Evolutionary conservation across 352 stramenopile genomes (phyloP).

Genomic region (Thalassiosira livingstoniorum): DNA sequence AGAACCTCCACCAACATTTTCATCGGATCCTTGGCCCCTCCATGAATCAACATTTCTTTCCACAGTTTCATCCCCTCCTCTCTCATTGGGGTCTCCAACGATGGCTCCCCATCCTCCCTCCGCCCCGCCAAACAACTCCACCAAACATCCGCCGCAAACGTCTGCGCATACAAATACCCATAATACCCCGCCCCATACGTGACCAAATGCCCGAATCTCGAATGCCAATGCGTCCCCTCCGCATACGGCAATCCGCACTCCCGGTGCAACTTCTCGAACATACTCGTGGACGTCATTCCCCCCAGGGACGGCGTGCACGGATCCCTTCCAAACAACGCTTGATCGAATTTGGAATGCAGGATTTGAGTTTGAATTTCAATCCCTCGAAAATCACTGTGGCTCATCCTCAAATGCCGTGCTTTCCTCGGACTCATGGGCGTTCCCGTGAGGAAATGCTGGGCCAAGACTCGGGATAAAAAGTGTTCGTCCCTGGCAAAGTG

Average conservation of each 20-base stretch:
- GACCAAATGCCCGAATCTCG: slow-evolving; percentile 82
- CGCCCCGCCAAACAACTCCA: slow-evolving; percentile 42
- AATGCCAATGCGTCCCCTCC: slow-evolving; percentile 80
- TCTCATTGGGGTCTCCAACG: slow-evolving; percentile 18
- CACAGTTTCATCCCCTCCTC: slow-evolving; percentile 68
- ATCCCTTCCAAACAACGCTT: slow-evolving; percentile 71
- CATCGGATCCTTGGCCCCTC: slow-evolving; percentile 75
- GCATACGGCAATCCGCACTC: slow-evolving; percentile 68
- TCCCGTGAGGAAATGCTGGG: slow-evolving; percentile 56
- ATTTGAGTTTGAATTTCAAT: slow-evolving; percentile 83
- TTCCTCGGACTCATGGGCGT: slow-evolving; percentile 56
- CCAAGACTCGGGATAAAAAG: slow-evolving; percentile 69
- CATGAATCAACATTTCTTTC: slow-evolving; percentile 82
- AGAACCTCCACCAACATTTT: slow-evolving; percentile 77
- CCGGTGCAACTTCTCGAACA: slow-evolving; percentile 71
- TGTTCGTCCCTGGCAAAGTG: slow-evolving; percentile 92
- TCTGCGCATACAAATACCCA: slow-evolving; percentile 82
- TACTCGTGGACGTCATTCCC: slow-evolving; percentile 49
- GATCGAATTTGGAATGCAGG: slow-evolving; percentile 82
- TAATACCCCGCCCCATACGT: slow-evolving; percentile 85
- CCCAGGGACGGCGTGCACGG: slow-evolving; percentile 36
- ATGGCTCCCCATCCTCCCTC: neutral
- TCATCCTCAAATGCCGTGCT: slow-evolving; percentile 60
- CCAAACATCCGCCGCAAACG: slow-evolving; percentile 83
- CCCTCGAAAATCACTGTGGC: slow-evolving; percentile 67